Base-by-base conservation (phyloP, 345 rosid species). In the Trapa incisa region DNA sequence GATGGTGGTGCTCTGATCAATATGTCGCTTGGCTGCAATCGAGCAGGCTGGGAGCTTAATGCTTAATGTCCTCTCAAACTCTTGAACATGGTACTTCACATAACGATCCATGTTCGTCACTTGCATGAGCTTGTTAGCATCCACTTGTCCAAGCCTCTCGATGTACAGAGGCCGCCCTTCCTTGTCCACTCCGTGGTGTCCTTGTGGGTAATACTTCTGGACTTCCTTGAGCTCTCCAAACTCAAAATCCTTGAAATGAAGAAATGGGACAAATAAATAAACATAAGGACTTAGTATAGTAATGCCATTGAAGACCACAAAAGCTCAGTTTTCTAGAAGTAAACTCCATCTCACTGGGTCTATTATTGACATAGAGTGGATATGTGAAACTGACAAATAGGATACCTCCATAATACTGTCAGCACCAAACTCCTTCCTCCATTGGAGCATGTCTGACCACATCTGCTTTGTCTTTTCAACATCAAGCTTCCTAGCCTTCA, bases 1-100 rank as follows among this genome's bases (percentile, higher is more conserved):
- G 78, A 93, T 88, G 63, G 96, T 93, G 57, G 97, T 90, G 69
- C 97, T 93, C 74, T 90, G 97, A 79, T 93, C 97, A 67, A 90
- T 85, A 56, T 93, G 96, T 77, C 65, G 88, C 75, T 85, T 84
- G 43, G 96, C 92, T 15, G 97, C 88, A 61, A 93, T 75, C 37
- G 98, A 81, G 67, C 97, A 90, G 38, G 98, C 89, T 0, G 98
- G 89, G 75, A 93, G 85, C 85, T 93, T 90, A 36, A 71, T 77
- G 6, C 70, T 77, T 74, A 93, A 88, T 54, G 93, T 79, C 80
- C 87, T 84, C 82, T 93, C 98, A 61, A 93, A 93, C 81, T 88
- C 98, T 82, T 73, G 85, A 0, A 93, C 96, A 77, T 93, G 98
- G 80, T 90, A 90, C 63, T 87, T 84, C 47, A 93, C 75, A 79